phyloP scores from a whole-genome alignment of 2,329 filamentous ascomycete genomes.

The Botryotinia calthae region DNA sequence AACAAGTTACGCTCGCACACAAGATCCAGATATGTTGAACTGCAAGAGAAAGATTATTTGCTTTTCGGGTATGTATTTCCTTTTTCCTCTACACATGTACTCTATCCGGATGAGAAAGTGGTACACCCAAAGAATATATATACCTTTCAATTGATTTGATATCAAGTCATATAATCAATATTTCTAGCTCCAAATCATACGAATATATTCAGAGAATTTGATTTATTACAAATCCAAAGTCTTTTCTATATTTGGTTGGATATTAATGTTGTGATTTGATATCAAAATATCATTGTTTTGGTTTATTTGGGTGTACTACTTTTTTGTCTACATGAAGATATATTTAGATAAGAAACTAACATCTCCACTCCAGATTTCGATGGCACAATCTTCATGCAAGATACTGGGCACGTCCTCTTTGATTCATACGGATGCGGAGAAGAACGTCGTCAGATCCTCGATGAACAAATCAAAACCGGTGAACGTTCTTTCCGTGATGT shows the following conservation, averaged over 20 bases:
- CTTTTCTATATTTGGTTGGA: neutral
- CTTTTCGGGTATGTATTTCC: conserved; percentile 50
- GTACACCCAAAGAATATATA: neutral
- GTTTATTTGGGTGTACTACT: neutral
- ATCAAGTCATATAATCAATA: neutral
- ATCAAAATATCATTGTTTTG: neutral
- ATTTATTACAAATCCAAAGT: neutral
- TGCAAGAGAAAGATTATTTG: conserved; percentile 57
- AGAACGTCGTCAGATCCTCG: conserved; percentile 53
- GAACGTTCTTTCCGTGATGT: conserved; percentile 66
- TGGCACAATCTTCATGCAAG: conserved; percentile 70
- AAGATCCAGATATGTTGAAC: conserved; percentile 36
- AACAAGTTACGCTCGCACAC: conserved; percentile 32
- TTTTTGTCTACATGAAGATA: neutral
- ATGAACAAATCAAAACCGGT: conserved; percentile 62
- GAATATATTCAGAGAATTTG: neutral
- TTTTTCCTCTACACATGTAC: neutral
- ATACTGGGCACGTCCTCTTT: conserved; percentile 67
- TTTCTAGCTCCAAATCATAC: neutral
- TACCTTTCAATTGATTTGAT: neutral
- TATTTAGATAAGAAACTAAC: conserved; percentile 20
- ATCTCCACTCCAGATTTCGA: conserved; percentile 56
- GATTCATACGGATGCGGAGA: conserved; percentile 62
- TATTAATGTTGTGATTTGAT: neutral
- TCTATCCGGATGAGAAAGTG: neutral